Base-by-base conservation (phyloP, 306 rosid species). In the Trifolium subterraneum region DNA sequence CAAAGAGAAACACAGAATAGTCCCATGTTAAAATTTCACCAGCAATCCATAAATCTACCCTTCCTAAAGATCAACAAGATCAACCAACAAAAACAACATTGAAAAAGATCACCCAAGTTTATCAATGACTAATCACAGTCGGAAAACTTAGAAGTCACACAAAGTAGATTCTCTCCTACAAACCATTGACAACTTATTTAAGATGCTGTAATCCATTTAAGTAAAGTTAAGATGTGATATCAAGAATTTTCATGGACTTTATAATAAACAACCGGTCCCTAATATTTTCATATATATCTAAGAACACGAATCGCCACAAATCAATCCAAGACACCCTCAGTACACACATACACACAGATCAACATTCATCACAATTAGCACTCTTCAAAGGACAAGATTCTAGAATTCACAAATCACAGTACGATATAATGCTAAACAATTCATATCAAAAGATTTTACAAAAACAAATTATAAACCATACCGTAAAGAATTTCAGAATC, bases 401-500 rank as follows among this genome's bases (percentile, higher is more conserved):
- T n/a, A 44, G 22, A 52, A 27, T 52, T 52, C 29, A 50, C 22
- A 50, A 41, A 20, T 22, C 71, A 41, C 4, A 67, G 9, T 11
- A 42, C 38, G 23, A 67, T 25, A 20, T 10, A 56, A 56, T 4
- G n/a, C 29, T 47, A 10, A 61, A 61, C 10, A 10, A 67, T 25
- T 16, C 58, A 45, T 19, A 0, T 41, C 54, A 65, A 13, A 65
- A 65, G 12, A 62, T 62, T 33, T 1, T 1, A 64, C 42, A 29
- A 2, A 10, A 56, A 56, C 33, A 22, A 23, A 56, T 3, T 5
- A 61, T 61, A 33, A 66, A 66, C 44, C 74, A 69, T 70, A 70
- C 64, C 74, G 13, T 7, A 11, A 35, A 6, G 50, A 70, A 70
- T 8, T 35, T 20, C 74, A 69, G 56, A 48, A 65, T 54, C 42